Evolutionary conservation across 495 filamentous ascomycete genomes (phyloP).

Genomic region (Xeromyces bisporus): DNA sequence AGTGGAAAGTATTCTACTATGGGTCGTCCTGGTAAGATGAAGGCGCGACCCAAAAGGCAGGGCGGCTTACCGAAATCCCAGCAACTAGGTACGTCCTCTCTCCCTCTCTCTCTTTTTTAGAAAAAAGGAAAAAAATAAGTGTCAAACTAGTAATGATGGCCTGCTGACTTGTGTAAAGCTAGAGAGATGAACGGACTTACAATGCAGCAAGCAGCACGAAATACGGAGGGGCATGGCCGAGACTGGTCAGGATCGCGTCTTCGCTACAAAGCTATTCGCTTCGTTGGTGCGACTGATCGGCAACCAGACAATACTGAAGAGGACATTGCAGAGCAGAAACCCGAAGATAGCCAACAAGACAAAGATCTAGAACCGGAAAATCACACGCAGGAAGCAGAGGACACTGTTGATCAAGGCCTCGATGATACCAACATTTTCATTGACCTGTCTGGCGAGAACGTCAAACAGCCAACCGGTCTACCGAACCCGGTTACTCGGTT

Average conservation of each 20-base stretch:
- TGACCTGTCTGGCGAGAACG: slow-evolving; percentile 7
- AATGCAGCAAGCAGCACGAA: slow-evolving; percentile 59
- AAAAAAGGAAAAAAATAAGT: too few species aligned
- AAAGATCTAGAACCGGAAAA: slow-evolving; percentile 3
- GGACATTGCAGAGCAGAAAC: too few species aligned
- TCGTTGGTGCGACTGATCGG: slow-evolving; percentile 54
- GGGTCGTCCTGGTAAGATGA: slow-evolving; percentile 5
- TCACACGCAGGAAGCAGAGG: slow-evolving; percentile 1
- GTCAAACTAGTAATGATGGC: too few species aligned
- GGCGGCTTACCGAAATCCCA: too few species aligned
- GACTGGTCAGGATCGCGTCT: slow-evolving; percentile 18
- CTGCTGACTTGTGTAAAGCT: too few species aligned
- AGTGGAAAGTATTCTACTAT: slow-evolving; percentile 1
- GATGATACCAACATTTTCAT: slow-evolving; percentile 6
- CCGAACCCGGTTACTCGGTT: slow-evolving; percentile 4
- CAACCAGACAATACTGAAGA: too few species aligned
- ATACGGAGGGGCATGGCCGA: slow-evolving; percentile 46
- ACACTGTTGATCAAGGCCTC: slow-evolving; percentile 1
- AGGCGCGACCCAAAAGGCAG: slow-evolving; percentile 3
- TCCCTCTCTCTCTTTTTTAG: too few species aligned
- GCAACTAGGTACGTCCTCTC: too few species aligned
- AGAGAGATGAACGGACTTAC: slow-evolving; percentile 37
- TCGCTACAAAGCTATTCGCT: slow-evolving; percentile 44
- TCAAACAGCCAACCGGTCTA: slow-evolving; percentile 6
- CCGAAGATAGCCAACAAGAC: slow-evolving; percentile 6